Evolutionary conservation across 2,329 filamentous ascomycete species (phyloP), one percentile per base, ranked within the genome.

Genomic region (Thelonectria blattea): DNA sequence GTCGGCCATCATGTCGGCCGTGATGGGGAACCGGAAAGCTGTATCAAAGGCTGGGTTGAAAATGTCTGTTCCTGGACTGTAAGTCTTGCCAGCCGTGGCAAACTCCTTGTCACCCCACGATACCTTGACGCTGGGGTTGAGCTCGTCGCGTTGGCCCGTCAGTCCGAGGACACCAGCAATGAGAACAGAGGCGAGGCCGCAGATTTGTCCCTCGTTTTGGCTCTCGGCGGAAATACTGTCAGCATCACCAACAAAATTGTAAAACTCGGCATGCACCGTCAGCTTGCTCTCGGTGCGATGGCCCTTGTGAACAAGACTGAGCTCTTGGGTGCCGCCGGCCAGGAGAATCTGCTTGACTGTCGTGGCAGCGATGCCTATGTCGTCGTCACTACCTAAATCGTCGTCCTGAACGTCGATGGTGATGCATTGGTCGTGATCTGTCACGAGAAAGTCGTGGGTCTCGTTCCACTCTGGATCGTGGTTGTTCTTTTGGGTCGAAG

Each of bases 371-470:
- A 70, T 57, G 10, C 68, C 68, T 15, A 70, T 66, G 14, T 70
- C 66, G 14, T 70, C 68, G 22, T 70, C 68, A 17, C 65, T 54
- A 0, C 66, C 68, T 3, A 70, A 1, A 10, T 70, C 68, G 0
- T 70, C 68, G 32, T 70, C 68, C 1, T 61, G 34, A 4, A 70
- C 27, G n/a, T 70, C 68, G 10, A 70, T 49, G 0, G 60, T 67
- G 7, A 70, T 70, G 7, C 46, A 18, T 42, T 70, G 68, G 6
- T 70, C 68, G 7, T 67, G 60, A 17, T 70, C 68, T 1, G 68
- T 70, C 18, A 70, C 68, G 9, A 70, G 58, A 15, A 70, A 70
- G 18, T 70, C 68, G 45, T 70, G 68, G 30, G 68, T 70, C 54
- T 70, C 68, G 41, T 70, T 65, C 68, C 68, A 70, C 20, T 56